Evolutionary conservation across 139 green algal genomes (phyloP), one percentile per base, ranked within the genome.

Genomic region (Protoeuglena noctilucae): DNA sequence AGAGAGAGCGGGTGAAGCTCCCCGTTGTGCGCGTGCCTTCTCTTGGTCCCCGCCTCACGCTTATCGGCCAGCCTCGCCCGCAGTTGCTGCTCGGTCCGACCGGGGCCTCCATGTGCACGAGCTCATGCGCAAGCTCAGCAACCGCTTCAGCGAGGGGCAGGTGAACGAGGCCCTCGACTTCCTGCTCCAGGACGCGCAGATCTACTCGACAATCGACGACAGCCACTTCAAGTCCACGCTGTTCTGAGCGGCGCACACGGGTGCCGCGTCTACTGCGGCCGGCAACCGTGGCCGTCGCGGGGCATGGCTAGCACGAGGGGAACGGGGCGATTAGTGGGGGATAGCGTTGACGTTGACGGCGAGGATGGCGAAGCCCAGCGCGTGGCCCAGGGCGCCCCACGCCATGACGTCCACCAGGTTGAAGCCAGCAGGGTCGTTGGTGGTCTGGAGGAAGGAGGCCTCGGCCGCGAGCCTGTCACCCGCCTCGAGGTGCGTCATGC

Each of bases 141-240:
- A 19, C 19, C 40, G 19, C 18, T 48, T 48, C 40, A 48, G 18
- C 19, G 18, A 18, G 18, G 40, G 18, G 40, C 40, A 48, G 40
- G 19, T 48, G 18, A 41, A 46, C 21, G 23, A 57, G 19, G 51
- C 51, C 51, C 23, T 57, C 16, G 51, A 57, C 19, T 21, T 39
- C 51, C 17, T 57, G 9, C 28, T 39, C 21, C 43, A 57, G 23
- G 51, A 57, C 19, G 51, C 23, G 29, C 51, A 57, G 23, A 46
- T 57, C 28, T 57, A 57, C 51, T 39, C 51, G 23, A 57, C 51
- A 9, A 24, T 57, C 21, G 51, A 57, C 51, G 51, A 57, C 28
- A 57, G 18, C 12, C 51, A 57, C 51, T 57, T 57, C 51, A 57
- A 57, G 51, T n/a, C n/a, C n/a, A n/a, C n/a, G n/a, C n/a, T n/a